Conservation (phyloP, 208 protist genomes). For the Trypanosoma boissoni region DNA sequence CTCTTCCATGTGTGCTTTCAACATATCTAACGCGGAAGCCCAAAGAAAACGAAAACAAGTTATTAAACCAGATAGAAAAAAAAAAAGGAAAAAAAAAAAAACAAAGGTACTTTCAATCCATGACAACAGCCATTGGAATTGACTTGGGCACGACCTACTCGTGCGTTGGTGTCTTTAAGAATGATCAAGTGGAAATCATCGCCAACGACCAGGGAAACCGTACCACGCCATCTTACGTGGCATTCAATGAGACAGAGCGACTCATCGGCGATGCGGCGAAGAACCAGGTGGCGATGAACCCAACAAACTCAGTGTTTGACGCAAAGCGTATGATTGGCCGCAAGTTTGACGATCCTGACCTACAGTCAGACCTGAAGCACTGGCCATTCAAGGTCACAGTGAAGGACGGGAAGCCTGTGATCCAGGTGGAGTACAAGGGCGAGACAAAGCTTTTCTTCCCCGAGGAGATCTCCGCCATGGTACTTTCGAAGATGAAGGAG, state of each 20-base stretch:
- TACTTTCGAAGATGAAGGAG: slow-evolving; percentile 93
- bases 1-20: too few relatives aligned
- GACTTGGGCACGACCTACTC: slow-evolving; percentile 97
- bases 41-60: neutral
- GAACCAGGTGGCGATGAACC: slow-evolving; percentile 91
- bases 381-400: slow-evolving; percentile 88
- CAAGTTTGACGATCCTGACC: slow-evolving; percentile 87
- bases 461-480: slow-evolving; percentile 85
- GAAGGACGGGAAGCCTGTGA: slow-evolving; percentile 84
- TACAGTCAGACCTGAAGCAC: slow-evolving; percentile 96
- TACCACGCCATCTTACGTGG: slow-evolving; percentile 95
- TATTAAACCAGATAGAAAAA: neutral
- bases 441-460: slow-evolving; percentile 78
- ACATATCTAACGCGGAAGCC: too few relatives aligned
- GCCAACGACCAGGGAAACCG: slow-evolving; percentile 92
- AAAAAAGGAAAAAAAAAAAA: slow-evolving; percentile 8
- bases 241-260: slow-evolving; percentile 94
- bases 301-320: slow-evolving; percentile 90
- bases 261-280: slow-evolving; percentile 90
- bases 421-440: slow-evolving; percentile 70
- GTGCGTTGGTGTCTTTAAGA: slow-evolving; percentile 97
- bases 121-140: slow-evolving; percentile 82
- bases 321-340: slow-evolving; percentile 92
- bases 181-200: slow-evolving; percentile 92
- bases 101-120: slow-evolving; percentile 15